phyloP scores from a whole-genome alignment of 805 yeast species.

The Wickerhamia fluorescens region DNA sequence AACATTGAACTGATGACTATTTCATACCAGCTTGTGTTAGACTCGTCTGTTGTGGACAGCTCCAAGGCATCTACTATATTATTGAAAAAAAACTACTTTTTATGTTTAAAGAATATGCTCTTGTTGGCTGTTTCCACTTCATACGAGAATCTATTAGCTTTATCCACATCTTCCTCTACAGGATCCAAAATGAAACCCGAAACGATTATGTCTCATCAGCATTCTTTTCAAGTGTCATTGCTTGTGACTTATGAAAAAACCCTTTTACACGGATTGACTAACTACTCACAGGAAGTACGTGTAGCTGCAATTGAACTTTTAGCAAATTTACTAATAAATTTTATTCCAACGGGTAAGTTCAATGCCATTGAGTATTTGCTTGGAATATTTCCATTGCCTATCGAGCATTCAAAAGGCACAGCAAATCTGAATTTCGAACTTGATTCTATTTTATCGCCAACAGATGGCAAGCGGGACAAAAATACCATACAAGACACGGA shows the following conservation, averaged over 20 bases:
- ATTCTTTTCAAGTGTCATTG: conserved; percentile 26
- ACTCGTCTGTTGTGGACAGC: conserved; percentile 7
- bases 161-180: conserved; percentile 26
- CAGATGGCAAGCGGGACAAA: conserved; percentile 13
- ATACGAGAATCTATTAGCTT: conserved; percentile 30
- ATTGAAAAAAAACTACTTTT: conserved; percentile 25
- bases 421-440: conserved; percentile 13
- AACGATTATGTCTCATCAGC: conserved; percentile 32
- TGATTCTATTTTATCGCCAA: conserved; percentile 11
- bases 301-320: conserved; percentile 30
- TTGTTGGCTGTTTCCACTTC: conserved; percentile 27
- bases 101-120: conserved; percentile 25
- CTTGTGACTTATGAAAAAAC: conserved; percentile 24
- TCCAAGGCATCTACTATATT: conserved; percentile 14
- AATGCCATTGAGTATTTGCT: conserved; percentile 28
- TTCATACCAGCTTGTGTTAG: conserved; percentile 12
- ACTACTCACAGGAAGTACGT: conserved; percentile 28
- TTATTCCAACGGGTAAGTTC: conserved; percentile 34
- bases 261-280: conserved; percentile 22
- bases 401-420: conserved; percentile 8
- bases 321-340: conserved; percentile 26
- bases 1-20: conserved; percentile 15
- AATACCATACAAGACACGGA: conserved; percentile 21
- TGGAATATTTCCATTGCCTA: conserved; percentile 14
- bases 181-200: conserved; percentile 38